These are phyloP conservation scores for Lipomyces oligophaga DNA, from an alignment of 805 yeast genomes.

Conservation along the genomic window DNA sequence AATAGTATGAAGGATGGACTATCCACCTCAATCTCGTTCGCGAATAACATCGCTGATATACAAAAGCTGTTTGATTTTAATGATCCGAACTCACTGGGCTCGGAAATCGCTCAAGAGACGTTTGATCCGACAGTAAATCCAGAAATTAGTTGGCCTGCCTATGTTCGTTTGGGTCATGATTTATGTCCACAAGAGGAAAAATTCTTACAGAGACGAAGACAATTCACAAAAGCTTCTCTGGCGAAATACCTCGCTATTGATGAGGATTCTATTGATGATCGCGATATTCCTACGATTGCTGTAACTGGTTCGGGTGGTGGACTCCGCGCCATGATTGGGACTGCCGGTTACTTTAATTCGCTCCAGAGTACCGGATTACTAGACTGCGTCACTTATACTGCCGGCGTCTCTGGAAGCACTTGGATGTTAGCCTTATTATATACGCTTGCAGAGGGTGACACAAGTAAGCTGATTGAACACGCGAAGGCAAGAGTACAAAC, in stretches of 20 bases:
- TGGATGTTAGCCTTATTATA: slow-evolving; percentile 30
- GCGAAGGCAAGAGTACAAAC: slow-evolving; percentile 21
- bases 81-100: slow-evolving; percentile 20
- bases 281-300: slow-evolving; percentile 31
- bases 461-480: slow-evolving; percentile 20
- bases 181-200: slow-evolving; percentile 21
- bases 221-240: slow-evolving; percentile 16
- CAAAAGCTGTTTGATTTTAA: slow-evolving; percentile 18
- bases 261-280: slow-evolving; percentile 19
- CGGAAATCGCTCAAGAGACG: slow-evolving; percentile 21
- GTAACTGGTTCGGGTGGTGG: slow-evolving; percentile 33
- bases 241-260: slow-evolving; percentile 27
- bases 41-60: slow-evolving; percentile 14
- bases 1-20: not conserved
- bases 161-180: slow-evolving; percentile 24
- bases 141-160: slow-evolving; percentile 27
- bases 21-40: not conserved
- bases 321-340: slow-evolving; percentile 30
- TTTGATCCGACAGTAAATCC: slow-evolving; percentile 24
- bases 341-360: slow-evolving; percentile 28
- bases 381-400: slow-evolving; percentile 30
- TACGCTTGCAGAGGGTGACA: slow-evolving; percentile 21
- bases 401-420: slow-evolving; percentile 32
- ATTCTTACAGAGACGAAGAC: slow-evolving; percentile 20
- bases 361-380: slow-evolving; percentile 26